Percentiles rank a stretch among this genome's conserved stretches.
phyloP scores from a whole-genome alignment of 768 basidiomycete genomes.

The Pleurotus citrinopileatus region DNA sequence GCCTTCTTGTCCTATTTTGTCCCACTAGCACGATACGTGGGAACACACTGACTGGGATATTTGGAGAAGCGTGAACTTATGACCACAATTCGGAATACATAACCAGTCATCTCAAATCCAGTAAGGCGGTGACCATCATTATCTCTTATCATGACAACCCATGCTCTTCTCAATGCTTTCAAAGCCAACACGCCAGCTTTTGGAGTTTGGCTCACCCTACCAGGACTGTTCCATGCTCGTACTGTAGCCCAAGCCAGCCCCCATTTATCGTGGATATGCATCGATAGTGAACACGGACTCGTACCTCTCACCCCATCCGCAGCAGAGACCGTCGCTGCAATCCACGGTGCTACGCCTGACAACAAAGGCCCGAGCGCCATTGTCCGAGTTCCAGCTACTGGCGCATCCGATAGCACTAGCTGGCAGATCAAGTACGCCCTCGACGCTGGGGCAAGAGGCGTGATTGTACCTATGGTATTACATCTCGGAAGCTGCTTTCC shows the following conservation, averaged over 20 bases:
- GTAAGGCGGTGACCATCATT: neutral
- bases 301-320: conserved; percentile 53
- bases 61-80: neutral
- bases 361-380: conserved; percentile 46
- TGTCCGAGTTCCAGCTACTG: conserved; percentile 65
- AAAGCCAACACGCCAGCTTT: conserved; percentile 58
- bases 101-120: neutral
- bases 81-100: neutral
- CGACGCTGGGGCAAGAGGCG: conserved; percentile 63
- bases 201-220: conserved; percentile 63
- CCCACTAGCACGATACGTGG: too few relatives aligned
- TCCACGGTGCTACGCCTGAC: conserved; percentile 37
- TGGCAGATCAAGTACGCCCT: conserved; percentile 76
- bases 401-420: conserved; percentile 47
- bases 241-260: conserved; percentile 53
- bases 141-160: conserved; percentile 41
- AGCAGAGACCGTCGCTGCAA: conserved; percentile 52
- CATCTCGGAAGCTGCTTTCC: neutral
- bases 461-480: conserved; percentile 66
- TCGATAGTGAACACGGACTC: conserved; percentile 72
- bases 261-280: conserved; percentile 58
- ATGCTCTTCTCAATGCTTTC: conserved; percentile 52
- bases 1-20: too few relatives aligned
- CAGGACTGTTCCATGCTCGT: conserved; percentile 57
- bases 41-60: too few relatives aligned